These are phyloP conservation scores for Wickerhamomyces sp. DNA, from an alignment of 1,139 yeast genomes.

Conservation along the genomic window DNA sequence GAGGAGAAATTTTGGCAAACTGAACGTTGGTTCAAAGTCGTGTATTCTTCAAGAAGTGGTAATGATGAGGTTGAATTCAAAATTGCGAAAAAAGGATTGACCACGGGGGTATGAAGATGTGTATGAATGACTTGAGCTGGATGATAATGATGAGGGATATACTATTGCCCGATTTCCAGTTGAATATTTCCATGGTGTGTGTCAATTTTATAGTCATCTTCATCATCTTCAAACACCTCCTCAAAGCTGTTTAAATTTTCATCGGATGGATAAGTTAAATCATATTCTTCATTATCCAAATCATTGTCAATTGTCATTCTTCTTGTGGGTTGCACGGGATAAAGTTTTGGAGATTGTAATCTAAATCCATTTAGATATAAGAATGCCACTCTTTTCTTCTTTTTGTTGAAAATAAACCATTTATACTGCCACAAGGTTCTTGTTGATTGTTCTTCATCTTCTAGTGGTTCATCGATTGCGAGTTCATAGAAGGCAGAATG, in stretches of 20 bases:
- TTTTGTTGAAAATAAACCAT: constrained; percentile 90
- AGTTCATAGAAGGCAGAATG: constrained; percentile 70
- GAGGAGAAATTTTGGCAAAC: constrained; percentile 15
- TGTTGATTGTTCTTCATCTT: constrained; percentile 69
- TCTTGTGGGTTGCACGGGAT: constrained; percentile 22
- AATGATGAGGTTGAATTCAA: constrained; percentile 23
- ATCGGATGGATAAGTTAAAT: constrained; percentile 35
- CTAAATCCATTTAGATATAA: constrained; percentile 50
- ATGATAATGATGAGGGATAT: too few relatives aligned
- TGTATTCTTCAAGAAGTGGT: constrained; percentile 31
- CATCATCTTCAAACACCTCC: constrained; percentile 22
- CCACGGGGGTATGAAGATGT: constrained; percentile 11
- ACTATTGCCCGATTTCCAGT: constrained; percentile 34
- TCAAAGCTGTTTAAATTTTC: constrained; percentile 25
- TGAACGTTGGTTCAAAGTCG: constrained; percentile 32
- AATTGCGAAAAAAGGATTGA: constrained; percentile 28
- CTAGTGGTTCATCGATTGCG: constrained; percentile 24
- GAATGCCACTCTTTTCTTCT: constrained; percentile 86
- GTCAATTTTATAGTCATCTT: constrained; percentile 19
- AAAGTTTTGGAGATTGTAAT: constrained; percentile 26
- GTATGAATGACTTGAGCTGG: too few relatives aligned
- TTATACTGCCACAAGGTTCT: constrained; percentile 77
- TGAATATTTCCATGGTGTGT: constrained; percentile 21
- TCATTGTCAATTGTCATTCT: constrained; percentile 32
- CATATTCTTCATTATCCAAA: constrained; percentile 45